A percentile compares a stretch with the other conserved stretches of the same genome.
These are phyloP conservation scores for Fimicolochytrium jonesii DNA, from an alignment of 192 early-diverging fungal species.

Conservation along the genomic window DNA sequence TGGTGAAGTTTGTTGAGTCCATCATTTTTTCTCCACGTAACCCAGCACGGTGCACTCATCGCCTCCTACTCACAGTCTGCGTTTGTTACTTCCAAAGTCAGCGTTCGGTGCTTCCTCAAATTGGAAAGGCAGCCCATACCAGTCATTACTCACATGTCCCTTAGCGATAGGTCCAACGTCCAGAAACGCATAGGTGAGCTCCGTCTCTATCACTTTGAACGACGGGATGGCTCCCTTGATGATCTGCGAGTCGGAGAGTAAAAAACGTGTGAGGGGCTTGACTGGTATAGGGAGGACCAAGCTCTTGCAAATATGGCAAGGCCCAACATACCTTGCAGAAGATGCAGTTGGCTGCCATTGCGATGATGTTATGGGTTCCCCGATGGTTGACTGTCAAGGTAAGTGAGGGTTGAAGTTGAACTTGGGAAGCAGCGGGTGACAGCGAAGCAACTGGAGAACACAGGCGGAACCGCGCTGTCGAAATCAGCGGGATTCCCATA, in stretches of 20 bases:
- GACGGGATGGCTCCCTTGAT: constrained; percentile 76
- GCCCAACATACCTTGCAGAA: constrained; percentile 93
- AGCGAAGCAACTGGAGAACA: too few species aligned
- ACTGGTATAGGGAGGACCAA: neutral
- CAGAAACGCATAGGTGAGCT: constrained; percentile 71
- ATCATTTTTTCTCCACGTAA: too few species aligned
- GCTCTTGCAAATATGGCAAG: neutral
- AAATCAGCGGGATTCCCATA: too few species aligned
- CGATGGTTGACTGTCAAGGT: too few species aligned
- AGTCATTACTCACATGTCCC: constrained; percentile 65
- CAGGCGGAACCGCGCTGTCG: too few species aligned
- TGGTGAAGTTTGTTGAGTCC: too few species aligned
- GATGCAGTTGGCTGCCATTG: constrained; percentile 64
- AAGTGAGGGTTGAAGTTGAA: too few species aligned
- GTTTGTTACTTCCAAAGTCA: neutral
- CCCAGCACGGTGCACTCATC: too few species aligned
- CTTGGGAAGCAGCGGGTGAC: too few species aligned
- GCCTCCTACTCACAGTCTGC: too few species aligned
- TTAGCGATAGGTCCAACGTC: constrained; percentile 74
- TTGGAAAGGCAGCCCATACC: neutral
- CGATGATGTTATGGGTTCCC: too few species aligned
- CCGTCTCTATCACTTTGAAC: constrained; percentile 78
- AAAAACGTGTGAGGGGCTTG: neutral
- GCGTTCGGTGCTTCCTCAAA: neutral
- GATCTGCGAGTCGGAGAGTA: neutral